Evolutionary conservation across 2,329 filamentous ascomycete species (phyloP), one percentile per base, ranked within the genome.

Genomic region (Apiospora phragmitis): DNA sequence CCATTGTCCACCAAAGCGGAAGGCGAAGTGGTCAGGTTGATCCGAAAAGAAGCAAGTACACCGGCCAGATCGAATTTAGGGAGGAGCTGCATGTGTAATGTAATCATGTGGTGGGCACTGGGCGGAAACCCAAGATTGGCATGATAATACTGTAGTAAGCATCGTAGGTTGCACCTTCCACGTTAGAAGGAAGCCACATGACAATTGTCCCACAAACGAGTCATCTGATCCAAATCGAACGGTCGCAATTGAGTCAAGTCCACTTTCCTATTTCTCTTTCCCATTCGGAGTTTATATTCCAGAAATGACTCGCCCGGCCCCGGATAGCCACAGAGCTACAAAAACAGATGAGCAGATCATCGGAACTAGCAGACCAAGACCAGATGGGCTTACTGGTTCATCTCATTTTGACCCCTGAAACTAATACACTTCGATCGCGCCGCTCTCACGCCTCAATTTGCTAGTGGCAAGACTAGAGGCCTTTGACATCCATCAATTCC

Each of bases 41-140:
- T 14, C 3, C 7, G 43, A 45, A 21, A 45, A 21, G 9, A 47
- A n/a, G 2, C 43, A 8, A n/a, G 43, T n/a, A 9, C 0, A 4
- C 5, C 4, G 2, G 16, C 0, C 3, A 3, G n/a, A 4, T 6
- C n/a, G 9, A 47, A n/a, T n/a, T n/a, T n/a, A n/a, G n/a, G n/a
- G n/a, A n/a, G n/a, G 18, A n/a, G 18, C 6, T n/a, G 0, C 1
- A 47, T n/a, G 43, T 9, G 43, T 3, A n/a, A 47, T 5, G 8
- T 1, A 38, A 12, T 41, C 14, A n/a, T n/a, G n/a, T 42, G 12
- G 12, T 47, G 18, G 43, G 7, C 21, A n/a, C 0, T 43, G 42
- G 14, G 21, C 21, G 7, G 21, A 47, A 47, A 42, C 1, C 12
- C 41, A n/a, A 47, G 3, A n/a, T n/a, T n/a, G n/a, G n/a, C n/a